Conservation (phyloP, 2,329 filamentous ascomycete genomes). For the Fusarium buharicum region DNA sequence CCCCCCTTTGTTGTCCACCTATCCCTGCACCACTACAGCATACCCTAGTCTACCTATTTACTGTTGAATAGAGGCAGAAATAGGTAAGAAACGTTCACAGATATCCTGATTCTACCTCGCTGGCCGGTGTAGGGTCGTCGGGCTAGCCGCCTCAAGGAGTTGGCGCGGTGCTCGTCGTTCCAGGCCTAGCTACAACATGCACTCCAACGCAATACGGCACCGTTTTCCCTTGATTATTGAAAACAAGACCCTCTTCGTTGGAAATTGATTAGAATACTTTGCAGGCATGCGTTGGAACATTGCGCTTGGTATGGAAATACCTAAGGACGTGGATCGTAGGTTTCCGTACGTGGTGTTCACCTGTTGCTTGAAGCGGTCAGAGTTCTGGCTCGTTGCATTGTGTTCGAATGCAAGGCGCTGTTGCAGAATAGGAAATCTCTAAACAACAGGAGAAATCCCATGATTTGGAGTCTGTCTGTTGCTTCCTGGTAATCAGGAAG, state of each 20-base stretch:
- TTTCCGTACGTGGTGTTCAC: slow-evolving; percentile 50
- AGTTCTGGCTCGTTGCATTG: slow-evolving; percentile 45
- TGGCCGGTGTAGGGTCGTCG: slow-evolving; percentile 53
- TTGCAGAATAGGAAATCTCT: too few relatives aligned
- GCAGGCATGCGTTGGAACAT: slow-evolving; percentile 49
- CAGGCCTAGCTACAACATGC: slow-evolving; percentile 73
- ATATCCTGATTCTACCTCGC: slow-evolving; percentile 36
- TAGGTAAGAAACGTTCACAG: slow-evolving; percentile 35
- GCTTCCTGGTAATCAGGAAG: slow-evolving; percentile 48
- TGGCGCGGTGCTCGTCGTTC: slow-evolving; percentile 58
- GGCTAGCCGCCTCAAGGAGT: slow-evolving; percentile 58
- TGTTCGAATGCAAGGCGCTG: too few relatives aligned
- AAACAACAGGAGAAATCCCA: too few relatives aligned
- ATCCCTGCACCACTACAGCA: background rate
- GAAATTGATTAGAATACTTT: slow-evolving; percentile 74
- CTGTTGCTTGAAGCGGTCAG: slow-evolving; percentile 51
- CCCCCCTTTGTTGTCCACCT: too few relatives aligned
- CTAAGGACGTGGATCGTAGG: slow-evolving; percentile 50
- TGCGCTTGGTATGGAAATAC: slow-evolving; percentile 46
- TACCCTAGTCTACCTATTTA: background rate
- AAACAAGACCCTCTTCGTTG: slow-evolving; percentile 70
- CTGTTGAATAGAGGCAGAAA: slow-evolving; percentile 24
- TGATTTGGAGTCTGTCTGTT: too few relatives aligned
- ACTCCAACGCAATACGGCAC: slow-evolving; percentile 74
- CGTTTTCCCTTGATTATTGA: slow-evolving; percentile 65